Percentiles rank a stretch among this genome's conserved stretches.
Conservation (phyloP, 192 early-diverging fungal genomes). For the Piromyces sp. region DNA sequence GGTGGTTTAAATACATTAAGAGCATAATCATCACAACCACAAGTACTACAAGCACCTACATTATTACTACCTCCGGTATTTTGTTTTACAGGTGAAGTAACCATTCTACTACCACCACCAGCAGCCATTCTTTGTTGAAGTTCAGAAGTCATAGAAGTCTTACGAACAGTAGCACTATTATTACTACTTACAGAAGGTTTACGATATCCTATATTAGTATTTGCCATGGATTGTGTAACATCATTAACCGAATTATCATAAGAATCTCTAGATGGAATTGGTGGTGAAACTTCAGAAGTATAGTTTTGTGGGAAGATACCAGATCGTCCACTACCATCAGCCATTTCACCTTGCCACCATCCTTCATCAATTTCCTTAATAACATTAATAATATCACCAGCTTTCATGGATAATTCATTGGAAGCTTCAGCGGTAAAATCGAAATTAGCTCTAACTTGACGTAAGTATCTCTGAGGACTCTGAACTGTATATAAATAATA, state of each 20-base stretch:
- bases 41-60: conserved; percentile 29
- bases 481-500: too few relatives aligned
- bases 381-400: conserved; percentile 75
- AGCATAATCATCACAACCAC: conserved; percentile 56
- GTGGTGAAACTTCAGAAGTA: conserved; percentile 36
- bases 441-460: background rate
- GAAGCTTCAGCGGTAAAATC: background rate
- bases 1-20: conserved; percentile 56
- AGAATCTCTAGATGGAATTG: too few relatives aligned
- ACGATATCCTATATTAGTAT: conserved; percentile 4
- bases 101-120: background rate
- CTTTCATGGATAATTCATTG: conserved; percentile 27
- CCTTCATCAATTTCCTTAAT: conserved; percentile 75
- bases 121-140: conserved; percentile 4
- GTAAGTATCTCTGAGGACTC: background rate
- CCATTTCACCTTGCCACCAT: conserved; percentile 82
- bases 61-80: background rate
- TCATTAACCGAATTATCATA: conserved; percentile 1
- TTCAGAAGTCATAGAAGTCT: conserved; percentile 19
- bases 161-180: background rate
- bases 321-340: conserved; percentile 37
- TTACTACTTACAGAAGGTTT: background rate
- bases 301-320: conserved; percentile 95
- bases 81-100: background rate
- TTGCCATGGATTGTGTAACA: conserved; percentile 6